These are phyloP conservation scores for Eutrema japonicum DNA, from an alignment of 345 rosid genomes.

Conservation along the genomic window DNA sequence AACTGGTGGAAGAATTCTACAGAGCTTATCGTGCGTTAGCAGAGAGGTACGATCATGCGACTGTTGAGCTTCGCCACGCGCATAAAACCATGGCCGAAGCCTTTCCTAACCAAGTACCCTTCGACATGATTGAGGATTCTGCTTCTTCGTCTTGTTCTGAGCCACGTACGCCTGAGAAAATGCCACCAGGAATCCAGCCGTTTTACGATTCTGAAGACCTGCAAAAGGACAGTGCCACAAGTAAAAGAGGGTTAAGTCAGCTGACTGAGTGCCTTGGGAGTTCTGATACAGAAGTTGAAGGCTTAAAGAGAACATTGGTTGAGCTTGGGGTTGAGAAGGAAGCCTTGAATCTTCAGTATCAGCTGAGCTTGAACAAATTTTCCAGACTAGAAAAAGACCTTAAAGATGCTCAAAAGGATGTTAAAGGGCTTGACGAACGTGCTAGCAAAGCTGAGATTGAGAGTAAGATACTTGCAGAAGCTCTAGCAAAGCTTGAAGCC, in stretches of 20 bases:
- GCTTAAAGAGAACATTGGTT: conserved; percentile 62
- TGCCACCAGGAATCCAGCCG: conserved; percentile 50
- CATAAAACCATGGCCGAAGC: conserved; percentile 92
- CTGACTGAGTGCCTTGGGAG: conserved; percentile 53
- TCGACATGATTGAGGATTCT: conserved; percentile 63
- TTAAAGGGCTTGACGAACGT: conserved; percentile 62
- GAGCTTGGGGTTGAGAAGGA: conserved; percentile 81
- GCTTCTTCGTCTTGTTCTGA: conserved; percentile 60
- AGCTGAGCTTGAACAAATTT: conserved; percentile 64
- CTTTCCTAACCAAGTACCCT: conserved; percentile 85
- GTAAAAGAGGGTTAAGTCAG: conserved; percentile 71
- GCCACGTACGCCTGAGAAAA: conserved; percentile 74
- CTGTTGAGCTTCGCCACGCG: conserved; percentile 85
- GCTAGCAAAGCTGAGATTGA: conserved; percentile 85
- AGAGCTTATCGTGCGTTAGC: conserved; percentile 98
- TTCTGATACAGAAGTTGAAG: conserved; percentile 56
- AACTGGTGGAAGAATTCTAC: conserved; percentile 94
- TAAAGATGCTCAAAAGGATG: conserved; percentile 62
- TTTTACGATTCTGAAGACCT: conserved; percentile 49
- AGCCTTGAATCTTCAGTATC: conserved; percentile 61
- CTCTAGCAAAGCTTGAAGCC: conserved; percentile 64
- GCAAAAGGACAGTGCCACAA: conserved; percentile 40
- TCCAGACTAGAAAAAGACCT: conserved; percentile 71
- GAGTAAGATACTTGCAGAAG: conserved; percentile 66
- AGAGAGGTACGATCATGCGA: conserved; percentile 94